Percentiles rank a stretch among this genome's conserved stretches.
Conservation (phyloP, 495 filamentous ascomycete genomes). For the Rhizodiscina lignyota region DNA sequence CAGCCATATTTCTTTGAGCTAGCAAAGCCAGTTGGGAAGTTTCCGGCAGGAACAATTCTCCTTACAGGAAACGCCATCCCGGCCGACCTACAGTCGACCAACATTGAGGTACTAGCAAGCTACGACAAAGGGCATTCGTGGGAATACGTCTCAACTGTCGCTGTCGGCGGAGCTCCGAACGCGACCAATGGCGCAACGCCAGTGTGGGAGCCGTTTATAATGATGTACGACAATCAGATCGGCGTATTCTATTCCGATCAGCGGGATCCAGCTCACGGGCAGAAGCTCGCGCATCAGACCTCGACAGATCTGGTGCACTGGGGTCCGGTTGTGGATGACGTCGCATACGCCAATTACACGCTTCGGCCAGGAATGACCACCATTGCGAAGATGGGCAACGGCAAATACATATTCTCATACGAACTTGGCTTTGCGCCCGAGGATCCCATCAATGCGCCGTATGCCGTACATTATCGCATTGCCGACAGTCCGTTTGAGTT, state of each 20-base stretch:
- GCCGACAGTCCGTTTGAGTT: conserved; percentile 37
- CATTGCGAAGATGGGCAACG: conserved; percentile 39
- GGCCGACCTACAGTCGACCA: conserved; percentile 39
- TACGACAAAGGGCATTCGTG: conserved; percentile 28
- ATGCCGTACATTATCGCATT: conserved; percentile 43
- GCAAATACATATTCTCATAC: conserved; percentile 7
- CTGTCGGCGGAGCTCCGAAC: not conserved
- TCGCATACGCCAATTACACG: conserved; percentile 39
- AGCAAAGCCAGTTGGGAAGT: conserved; percentile 35
- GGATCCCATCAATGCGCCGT: conserved; percentile 21
- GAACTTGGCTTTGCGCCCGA: conserved; percentile 41
- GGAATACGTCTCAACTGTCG: not conserved
- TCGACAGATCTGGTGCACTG: conserved; percentile 39
- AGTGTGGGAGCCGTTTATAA: conserved; percentile 55
- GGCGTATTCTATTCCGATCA: conserved; percentile 57
- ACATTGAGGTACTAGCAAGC: conserved; percentile 52
- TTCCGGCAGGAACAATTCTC: conserved; percentile 41
- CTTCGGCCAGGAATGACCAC: conserved; percentile 53
- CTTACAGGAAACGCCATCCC: conserved; percentile 47
- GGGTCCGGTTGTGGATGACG: conserved; percentile 43
- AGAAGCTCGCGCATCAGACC: conserved; percentile 47
- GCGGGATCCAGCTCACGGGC: conserved; percentile 43
- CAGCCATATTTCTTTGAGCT: conserved; percentile 53
- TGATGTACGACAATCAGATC: conserved; percentile 36
- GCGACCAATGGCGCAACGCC: conserved; percentile 29